phyloP scores from a whole-genome alignment of 306 rosid species.

The Hippophae rhamnoides region DNA sequence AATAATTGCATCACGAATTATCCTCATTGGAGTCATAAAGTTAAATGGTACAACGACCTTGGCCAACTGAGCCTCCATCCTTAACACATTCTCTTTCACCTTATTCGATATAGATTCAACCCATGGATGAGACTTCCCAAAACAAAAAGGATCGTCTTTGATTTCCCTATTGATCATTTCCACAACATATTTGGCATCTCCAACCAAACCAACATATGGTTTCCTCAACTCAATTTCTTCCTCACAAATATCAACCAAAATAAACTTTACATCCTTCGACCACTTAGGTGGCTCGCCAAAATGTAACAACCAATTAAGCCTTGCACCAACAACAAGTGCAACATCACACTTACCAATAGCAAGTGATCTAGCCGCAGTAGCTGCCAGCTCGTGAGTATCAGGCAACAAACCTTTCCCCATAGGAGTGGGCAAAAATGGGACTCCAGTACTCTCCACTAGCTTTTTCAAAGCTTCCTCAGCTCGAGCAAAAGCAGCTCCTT shows the following conservation, averaged over 20 bases:
- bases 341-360: slow-evolving; percentile 92
- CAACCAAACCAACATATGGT: slow-evolving; percentile 69
- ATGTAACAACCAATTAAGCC: slow-evolving; percentile 83
- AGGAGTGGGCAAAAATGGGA: slow-evolving; percentile 91
- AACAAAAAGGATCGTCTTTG: slow-evolving; percentile 87
- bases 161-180: slow-evolving; percentile 60
- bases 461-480: slow-evolving; percentile 52
- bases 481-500: slow-evolving; percentile 81
- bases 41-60: slow-evolving; percentile 80
- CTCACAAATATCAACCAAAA: slow-evolving; percentile 58
- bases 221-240: slow-evolving; percentile 79
- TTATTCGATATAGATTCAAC: slow-evolving; percentile 54
- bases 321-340: slow-evolving; percentile 77
- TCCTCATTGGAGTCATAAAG: slow-evolving; percentile 53
- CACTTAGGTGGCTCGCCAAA: slow-evolving; percentile 94
- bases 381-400: slow-evolving; percentile 72
- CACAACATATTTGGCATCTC: slow-evolving; percentile 65
- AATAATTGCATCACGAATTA: slow-evolving; percentile 40
- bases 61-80: slow-evolving; percentile 70
- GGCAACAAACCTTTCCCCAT: slow-evolving; percentile 88
- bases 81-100: slow-evolving; percentile 52
- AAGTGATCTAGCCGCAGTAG: slow-evolving; percentile 80
- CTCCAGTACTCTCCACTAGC: slow-evolving; percentile 70
- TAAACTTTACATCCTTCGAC: slow-evolving; percentile 74
- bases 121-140: slow-evolving; percentile 74